Percentiles rank a stretch among this genome's conserved stretches.
phyloP scores from a whole-genome alignment of 2,329 filamentous ascomycete species.

The Diaporthe ilicicola region DNA sequence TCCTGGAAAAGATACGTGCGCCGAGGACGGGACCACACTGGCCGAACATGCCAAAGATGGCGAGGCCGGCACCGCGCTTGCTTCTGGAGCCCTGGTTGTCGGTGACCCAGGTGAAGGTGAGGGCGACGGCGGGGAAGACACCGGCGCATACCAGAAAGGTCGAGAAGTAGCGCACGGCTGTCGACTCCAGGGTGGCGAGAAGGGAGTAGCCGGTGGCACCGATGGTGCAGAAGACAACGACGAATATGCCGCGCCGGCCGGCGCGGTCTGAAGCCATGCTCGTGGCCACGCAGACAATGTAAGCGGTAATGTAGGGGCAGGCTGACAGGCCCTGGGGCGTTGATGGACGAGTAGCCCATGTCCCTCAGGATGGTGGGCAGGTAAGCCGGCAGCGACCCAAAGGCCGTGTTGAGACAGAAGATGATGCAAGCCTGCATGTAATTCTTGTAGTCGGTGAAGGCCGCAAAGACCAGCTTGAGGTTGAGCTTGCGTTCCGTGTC shows the following conservation, averaged over 20 bases:
- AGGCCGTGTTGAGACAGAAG: constrained; percentile 50
- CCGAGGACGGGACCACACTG: constrained; percentile 35
- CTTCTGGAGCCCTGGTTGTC: constrained; percentile 43
- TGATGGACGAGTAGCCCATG: constrained; percentile 49
- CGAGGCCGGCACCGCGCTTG: constrained; percentile 41
- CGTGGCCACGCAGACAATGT: constrained; percentile 43
- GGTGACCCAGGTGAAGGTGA: constrained; percentile 43
- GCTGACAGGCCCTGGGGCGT: constrained; percentile 52
- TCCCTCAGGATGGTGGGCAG: constrained; percentile 51
- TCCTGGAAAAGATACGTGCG: too few relatives aligned
- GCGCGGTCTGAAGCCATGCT: constrained; percentile 46
- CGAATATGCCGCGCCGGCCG: constrained; percentile 45
- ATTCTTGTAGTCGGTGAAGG: constrained; percentile 47
- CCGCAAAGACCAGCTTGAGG: constrained; percentile 43
- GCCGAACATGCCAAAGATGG: constrained; percentile 39
- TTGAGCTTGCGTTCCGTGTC: neutral
- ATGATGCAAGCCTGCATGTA: constrained; percentile 47
- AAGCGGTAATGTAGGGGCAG: constrained; percentile 50
- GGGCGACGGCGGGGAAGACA: constrained; percentile 41
- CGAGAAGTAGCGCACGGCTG: constrained; percentile 46
- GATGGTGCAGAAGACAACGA: constrained; percentile 40
- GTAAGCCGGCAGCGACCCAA: constrained; percentile 50
- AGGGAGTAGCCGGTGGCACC: constrained; percentile 46
- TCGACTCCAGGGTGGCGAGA: constrained; percentile 35
- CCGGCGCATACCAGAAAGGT: constrained; percentile 47